Conservation (phyloP, 306 rosid genomes). For the Cicer bijugum region DNA sequence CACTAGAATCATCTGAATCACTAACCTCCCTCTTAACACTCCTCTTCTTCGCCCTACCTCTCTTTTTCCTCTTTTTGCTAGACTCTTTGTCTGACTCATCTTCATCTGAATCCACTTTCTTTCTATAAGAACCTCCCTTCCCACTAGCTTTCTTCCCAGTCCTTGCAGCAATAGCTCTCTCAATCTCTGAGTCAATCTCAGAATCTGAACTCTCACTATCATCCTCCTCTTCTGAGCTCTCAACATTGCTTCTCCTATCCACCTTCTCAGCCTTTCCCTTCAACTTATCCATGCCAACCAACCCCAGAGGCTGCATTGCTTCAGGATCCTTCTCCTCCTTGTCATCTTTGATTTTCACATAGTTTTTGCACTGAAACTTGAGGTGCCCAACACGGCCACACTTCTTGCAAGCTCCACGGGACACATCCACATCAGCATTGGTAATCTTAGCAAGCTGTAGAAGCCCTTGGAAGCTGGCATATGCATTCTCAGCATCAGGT, state of each 20-base stretch:
- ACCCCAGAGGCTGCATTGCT: constrained; percentile 57
- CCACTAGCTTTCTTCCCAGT: constrained; percentile 57
- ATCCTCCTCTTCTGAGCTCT: constrained; percentile 72
- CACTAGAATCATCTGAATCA: constrained; percentile 70
- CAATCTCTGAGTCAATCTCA: constrained; percentile 76
- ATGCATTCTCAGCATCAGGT: constrained; percentile 85
- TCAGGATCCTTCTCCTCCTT: constrained; percentile 68
- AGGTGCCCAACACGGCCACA: constrained; percentile 98
- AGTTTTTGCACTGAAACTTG: constrained; percentile 87
- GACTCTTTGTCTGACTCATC: constrained; percentile 59
- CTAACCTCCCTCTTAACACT: constrained; percentile 60
- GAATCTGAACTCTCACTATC: constrained; percentile 80
- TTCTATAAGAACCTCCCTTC: constrained; percentile 57
- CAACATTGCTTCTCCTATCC: constrained; percentile 49
- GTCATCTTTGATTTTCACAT: constrained; percentile 73
- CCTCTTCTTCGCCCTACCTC: constrained; percentile 88
- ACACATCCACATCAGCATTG: constrained; percentile 69
- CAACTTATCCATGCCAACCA: constrained; percentile 66
- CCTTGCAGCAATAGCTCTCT: constrained; percentile 71
- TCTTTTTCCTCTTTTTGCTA: constrained; percentile 62
- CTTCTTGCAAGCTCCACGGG: constrained; percentile 90
- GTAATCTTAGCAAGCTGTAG: constrained; percentile 93
- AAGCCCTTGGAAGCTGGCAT: constrained; percentile 92
- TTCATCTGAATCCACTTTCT: constrained; percentile 52
- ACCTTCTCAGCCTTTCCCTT: constrained; percentile 60